These are phyloP conservation scores for Phytophthora pinifolia DNA, from an alignment of 352 stramenopile genomes.

Conservation along the genomic window DNA sequence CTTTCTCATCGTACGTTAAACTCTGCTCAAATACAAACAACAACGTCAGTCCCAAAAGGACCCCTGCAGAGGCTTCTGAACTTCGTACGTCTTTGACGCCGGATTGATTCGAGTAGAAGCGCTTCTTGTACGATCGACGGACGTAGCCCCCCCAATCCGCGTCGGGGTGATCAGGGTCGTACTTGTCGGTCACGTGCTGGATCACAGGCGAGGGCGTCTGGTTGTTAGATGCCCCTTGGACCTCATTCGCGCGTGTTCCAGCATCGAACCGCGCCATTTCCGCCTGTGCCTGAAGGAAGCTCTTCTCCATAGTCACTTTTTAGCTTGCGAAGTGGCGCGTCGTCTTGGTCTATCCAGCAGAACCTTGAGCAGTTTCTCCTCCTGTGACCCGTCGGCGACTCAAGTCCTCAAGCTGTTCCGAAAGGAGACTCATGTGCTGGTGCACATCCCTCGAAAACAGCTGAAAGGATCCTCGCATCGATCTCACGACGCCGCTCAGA, in stretches of 20 bases:
- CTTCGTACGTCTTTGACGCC: slow-evolving; percentile 40
- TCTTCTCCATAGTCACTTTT: slow-evolving; percentile 42
- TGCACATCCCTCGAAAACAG: slow-evolving; percentile 57
- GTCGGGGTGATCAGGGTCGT: slow-evolving; percentile 70
- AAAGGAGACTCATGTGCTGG: slow-evolving; percentile 51
- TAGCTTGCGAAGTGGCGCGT: background rate
- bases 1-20: slow-evolving; percentile 51
- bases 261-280: slow-evolving; percentile 38
- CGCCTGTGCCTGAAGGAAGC: slow-evolving; percentile 39
- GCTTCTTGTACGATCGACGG: slow-evolving; percentile 68
- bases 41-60: background rate
- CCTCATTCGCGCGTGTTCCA: slow-evolving; percentile 2
- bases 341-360: slow-evolving; percentile 2
- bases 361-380: slow-evolving; percentile 17
- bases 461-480: slow-evolving; percentile 54
- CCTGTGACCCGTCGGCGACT: slow-evolving; percentile 27
- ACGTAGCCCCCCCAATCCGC: slow-evolving; percentile 77
- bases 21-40: slow-evolving; percentile 29
- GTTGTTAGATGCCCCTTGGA: slow-evolving; percentile 9
- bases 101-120: slow-evolving; percentile 43
- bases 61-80: background rate
- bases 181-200: slow-evolving; percentile 63
- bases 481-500: slow-evolving; percentile 40
- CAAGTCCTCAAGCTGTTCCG: slow-evolving; percentile 46
- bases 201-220: slow-evolving; percentile 28